Percentiles rank a stretch among this genome's conserved stretches.
phyloP scores from a whole-genome alignment of 192 early-diverging fungal species.

The Phycomyces blakesleeanus region DNA sequence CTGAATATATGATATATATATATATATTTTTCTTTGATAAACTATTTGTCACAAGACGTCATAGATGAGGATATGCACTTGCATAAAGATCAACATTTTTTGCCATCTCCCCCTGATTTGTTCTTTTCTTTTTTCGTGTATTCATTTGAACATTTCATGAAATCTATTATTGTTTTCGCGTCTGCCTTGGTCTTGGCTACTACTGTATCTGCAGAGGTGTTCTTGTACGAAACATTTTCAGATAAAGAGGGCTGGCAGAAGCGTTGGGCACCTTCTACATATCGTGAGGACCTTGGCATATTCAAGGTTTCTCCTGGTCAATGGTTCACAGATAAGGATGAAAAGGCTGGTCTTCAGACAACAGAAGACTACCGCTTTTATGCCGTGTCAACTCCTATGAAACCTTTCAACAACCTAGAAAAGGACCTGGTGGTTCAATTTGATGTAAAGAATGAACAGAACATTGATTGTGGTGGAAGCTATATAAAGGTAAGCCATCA shows the following conservation, averaged over 20 bases:
- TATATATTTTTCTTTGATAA: too few species aligned
- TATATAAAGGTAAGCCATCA: constrained; percentile 76
- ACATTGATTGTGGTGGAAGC: constrained; percentile 89
- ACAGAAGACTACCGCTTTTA: constrained; percentile 81
- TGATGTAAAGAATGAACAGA: constrained; percentile 86
- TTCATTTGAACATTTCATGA: too few species aligned
- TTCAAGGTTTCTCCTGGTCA: constrained; percentile 71
- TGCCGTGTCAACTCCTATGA: constrained; percentile 72
- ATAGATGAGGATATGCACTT: too few species aligned
- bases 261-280: constrained; percentile 67
- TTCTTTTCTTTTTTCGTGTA: too few species aligned
- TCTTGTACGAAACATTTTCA: constrained; percentile 85
- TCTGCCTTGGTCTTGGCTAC: constrained; percentile 32
- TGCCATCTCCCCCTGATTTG: not conserved
- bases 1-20: too few species aligned
- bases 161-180: constrained; percentile 36
- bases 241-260: constrained; percentile 52
- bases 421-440: constrained; percentile 87
- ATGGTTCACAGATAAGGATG: constrained; percentile 68
- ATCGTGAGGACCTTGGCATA: constrained; percentile 69
- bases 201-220: constrained; percentile 58
- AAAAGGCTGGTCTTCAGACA: constrained; percentile 73
- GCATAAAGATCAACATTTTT: too few species aligned
- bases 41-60: too few species aligned
- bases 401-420: constrained; percentile 75